Base-by-base conservation (phyloP, 2,329 filamentous ascomycete genomes). In the Penicillium digitatum region DNA sequence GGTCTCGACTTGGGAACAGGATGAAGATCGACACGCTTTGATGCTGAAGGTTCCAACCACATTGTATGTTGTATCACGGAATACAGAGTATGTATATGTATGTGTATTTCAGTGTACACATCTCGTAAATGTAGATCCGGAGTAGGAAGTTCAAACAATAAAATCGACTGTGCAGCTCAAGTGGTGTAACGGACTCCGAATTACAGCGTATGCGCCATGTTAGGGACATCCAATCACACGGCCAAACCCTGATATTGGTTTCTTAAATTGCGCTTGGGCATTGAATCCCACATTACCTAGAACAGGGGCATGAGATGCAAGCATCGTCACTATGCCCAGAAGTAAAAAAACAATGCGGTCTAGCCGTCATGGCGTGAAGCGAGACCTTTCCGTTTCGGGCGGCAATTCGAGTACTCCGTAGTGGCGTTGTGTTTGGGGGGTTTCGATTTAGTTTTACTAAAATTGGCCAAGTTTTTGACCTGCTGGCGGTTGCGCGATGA, bases 361-460 rank as follows among this genome's bases (percentile, higher is more conserved):
- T 55, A 51, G 31, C 52, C 52, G 40, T 51, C 51, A 51, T 29
- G 52, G 40, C 22, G n/a, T 52, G 48, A 52, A 55, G 48, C 29
- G 42, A 57, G 54, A 56, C 54, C 46, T 55, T 48, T 45, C 56
- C 56, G 44, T 54, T 56, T 56, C 56, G 60, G 60, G 54, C 54
- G n/a, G 20, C 29, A 20, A 27, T 27, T 50, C 2, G n/a, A 26
- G 48, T n/a, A n/a, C n/a, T n/a, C n/a, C n/a, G n/a, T 39, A 22
- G 26, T 50, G 48, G 48, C 48, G 38, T 31, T n/a, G 27, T 40
- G 46, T 11, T 37, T 4, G 8, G 11, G 31, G 27, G 34, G 39
- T 40, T 42, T 14, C 35, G 32, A 9, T 37, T 42, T 16, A 22
- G 8, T 34, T 24, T 31, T 49, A 18, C 8, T 42, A 26, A n/a